Conservation (phyloP, 1,284 basidiomycete genomes). For the Trametes polyzona region DNA sequence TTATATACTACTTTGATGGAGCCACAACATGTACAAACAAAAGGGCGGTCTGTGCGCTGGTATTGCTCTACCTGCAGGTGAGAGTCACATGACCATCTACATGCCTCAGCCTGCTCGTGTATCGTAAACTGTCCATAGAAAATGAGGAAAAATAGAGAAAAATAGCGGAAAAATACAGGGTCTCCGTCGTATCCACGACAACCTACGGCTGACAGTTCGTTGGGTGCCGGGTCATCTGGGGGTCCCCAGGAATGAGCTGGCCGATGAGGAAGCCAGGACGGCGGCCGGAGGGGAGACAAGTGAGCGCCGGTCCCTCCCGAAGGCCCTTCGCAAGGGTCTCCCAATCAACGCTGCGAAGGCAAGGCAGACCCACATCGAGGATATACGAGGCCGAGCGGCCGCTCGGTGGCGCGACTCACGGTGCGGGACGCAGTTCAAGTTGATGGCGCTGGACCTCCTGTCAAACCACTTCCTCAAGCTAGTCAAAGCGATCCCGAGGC, state of each 20-base stretch:
- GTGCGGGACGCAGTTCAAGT: background rate
- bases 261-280: conserved; percentile 5
- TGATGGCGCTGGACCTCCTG: background rate
- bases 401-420: background rate
- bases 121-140: no score
- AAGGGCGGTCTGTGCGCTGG: no score
- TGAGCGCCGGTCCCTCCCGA: background rate
- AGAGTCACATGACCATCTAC: no score
- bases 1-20: no score
- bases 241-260: conserved; percentile 6
- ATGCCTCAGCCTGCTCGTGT: no score
- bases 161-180: no score
- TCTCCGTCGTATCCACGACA: no score
- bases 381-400: background rate
- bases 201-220: background rate
- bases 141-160: no score
- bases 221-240: conserved; percentile 8
- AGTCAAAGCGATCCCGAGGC: background rate
- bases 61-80: no score
- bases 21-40: no score
- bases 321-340: conserved; percentile 13
- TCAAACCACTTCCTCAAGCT: background rate
- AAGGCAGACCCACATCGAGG: background rate
- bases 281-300: background rate
- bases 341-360: conserved; percentile 1